Conservation (phyloP, 2,329 filamentous ascomycete species). For the Teratosphaeriaceae sp. region DNA sequence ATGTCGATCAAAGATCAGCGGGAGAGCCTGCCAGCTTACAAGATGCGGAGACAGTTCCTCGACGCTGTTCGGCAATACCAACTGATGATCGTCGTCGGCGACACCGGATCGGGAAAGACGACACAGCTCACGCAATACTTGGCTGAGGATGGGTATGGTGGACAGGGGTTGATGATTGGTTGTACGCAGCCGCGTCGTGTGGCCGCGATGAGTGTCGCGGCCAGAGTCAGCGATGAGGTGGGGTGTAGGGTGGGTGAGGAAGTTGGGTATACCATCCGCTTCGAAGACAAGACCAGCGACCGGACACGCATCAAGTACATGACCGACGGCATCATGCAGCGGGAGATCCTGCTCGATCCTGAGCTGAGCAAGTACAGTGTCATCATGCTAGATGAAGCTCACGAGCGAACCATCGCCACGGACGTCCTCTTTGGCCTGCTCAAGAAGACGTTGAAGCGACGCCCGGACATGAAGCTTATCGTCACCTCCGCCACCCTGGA, state of each 20-base stretch:
- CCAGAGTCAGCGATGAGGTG: slow-evolving; percentile 98
- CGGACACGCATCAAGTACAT: slow-evolving; percentile 98
- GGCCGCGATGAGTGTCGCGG: slow-evolving; percentile 97
- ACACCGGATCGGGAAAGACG: slow-evolving; percentile 96
- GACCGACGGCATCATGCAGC: slow-evolving; percentile 91
- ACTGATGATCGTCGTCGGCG: slow-evolving; percentile 91
- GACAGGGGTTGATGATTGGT: slow-evolving; percentile 73
- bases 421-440: slow-evolving; percentile 96
- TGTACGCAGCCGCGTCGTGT: slow-evolving; percentile 96
- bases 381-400: slow-evolving; percentile 99
- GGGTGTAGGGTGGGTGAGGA: slow-evolving; percentile 79
- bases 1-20: slow-evolving; percentile 94
- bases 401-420: slow-evolving; percentile 93
- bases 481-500: slow-evolving; percentile 99
- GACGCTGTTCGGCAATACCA: slow-evolving; percentile 84
- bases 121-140: slow-evolving; percentile 96
- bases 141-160: slow-evolving; percentile 89
- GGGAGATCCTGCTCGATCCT: slow-evolving; percentile 86
- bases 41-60: slow-evolving; percentile 80
- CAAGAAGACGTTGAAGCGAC: slow-evolving; percentile 88
- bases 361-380: slow-evolving; percentile 95
- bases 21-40: slow-evolving; percentile 81
- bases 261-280: slow-evolving; percentile 95
- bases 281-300: slow-evolving; percentile 95
- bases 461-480: slow-evolving; percentile 89